Conservation (phyloP, 176 grass and related monocot genomes). For the Elaeis guineensis region DNA sequence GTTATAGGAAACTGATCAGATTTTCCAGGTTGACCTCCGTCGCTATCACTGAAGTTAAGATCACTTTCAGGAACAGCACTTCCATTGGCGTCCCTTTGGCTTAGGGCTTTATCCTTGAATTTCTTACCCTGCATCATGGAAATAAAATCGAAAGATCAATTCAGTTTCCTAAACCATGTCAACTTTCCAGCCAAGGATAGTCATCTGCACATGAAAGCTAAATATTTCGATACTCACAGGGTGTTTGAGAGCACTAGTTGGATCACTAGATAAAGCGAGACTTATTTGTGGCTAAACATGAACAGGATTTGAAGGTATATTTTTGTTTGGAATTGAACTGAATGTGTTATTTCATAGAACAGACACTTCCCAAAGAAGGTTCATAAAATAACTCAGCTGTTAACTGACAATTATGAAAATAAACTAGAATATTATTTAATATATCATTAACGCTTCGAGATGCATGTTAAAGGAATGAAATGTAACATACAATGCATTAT, state of each 20-base stretch:
- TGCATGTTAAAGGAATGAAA: constrained; percentile 2
- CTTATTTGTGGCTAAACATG: too few relatives aligned
- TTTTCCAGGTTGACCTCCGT: constrained; percentile 55
- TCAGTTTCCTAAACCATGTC: background rate
- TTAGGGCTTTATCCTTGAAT: constrained; percentile 71
- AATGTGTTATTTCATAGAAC: too few relatives aligned
- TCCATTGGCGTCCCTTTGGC: constrained; percentile 62
- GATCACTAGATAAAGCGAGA: too few relatives aligned
- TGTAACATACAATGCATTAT: background rate
- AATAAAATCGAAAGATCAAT: background rate
- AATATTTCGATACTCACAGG: too few relatives aligned
- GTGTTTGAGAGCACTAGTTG: too few relatives aligned
- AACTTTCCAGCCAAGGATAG: background rate
- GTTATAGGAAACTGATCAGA: constrained; percentile 80
- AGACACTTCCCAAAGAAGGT: too few relatives aligned
- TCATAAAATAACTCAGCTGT: too few relatives aligned
- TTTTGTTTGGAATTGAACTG: too few relatives aligned
- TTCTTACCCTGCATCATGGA: constrained; percentile 60
- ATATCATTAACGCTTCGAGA: constrained; percentile 4
- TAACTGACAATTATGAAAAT: too few relatives aligned
- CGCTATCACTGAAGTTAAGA: constrained; percentile 86
- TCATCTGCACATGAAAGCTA: background rate
- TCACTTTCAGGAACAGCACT: constrained; percentile 54
- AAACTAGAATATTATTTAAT: too few relatives aligned
- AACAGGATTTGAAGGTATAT: too few relatives aligned